Evolutionary conservation across 805 yeast genomes (phyloP), one percentile per base, ranked within the genome.

Genomic region (Cyberlindnera meyerae): DNA sequence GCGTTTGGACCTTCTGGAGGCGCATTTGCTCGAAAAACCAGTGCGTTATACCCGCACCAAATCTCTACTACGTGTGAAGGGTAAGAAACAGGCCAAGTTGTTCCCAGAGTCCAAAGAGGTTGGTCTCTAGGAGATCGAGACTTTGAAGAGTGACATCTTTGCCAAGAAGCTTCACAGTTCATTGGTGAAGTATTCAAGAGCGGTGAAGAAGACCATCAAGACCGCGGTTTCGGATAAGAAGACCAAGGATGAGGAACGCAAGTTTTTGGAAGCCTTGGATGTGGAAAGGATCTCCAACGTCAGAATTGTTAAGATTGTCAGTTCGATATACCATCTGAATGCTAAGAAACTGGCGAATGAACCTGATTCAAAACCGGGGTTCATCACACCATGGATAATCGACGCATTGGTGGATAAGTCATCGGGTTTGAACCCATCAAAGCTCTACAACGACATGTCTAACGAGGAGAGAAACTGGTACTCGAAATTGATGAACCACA

Each of bases 1-100:
- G 75, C 70, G 70, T 47, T 57, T 79, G 30, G 85, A 79, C 49
- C 54, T 77, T 18, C 57, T 79, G 25, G 82, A 79, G 47, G 63
- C 66, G 26, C 69, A 71, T 48, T 75, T 63, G 57, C 52, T 65
- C 21, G 51, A 61, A 6, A 47, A 61, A 18, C 49, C 58, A 14
- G 72, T 79, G 1, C 60, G 83, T 40, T 75, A 63, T 50, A 61
- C 67, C 1, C 65, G 66, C 32, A 76, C 82, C 3, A 70, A 33
- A 27, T 27, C 40, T 4, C 24, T 48, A 3, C 31, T 81, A 4
- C 31, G 43, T 12, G 39, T 28, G 7, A 45, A 39, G 27, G 43
- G 44, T 2, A 70, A 69, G 46, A 61, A 62, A 38, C 68, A 69
- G 42, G 53, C 68, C 33, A 45, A 70, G 33, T 61, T 63, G 37